Base-by-base conservation (phyloP, 2,329 filamentous ascomycete species). In the Sporothrix dimorphospora region DNA sequence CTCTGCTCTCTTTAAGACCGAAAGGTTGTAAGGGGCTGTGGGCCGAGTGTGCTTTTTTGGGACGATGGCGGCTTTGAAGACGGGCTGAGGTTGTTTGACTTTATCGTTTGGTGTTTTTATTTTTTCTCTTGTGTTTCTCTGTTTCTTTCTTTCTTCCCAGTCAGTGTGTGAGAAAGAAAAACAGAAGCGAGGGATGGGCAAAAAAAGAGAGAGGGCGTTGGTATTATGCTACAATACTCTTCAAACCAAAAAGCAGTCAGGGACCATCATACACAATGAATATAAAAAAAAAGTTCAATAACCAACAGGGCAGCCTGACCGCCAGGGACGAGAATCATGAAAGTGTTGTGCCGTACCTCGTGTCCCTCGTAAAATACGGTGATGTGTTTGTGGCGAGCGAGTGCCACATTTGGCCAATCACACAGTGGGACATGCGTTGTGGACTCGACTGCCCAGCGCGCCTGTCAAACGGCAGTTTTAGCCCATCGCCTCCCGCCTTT, bases 191-290 rank as follows among this genome's bases (percentile, higher is more conserved):
- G 47, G 49, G 55, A 70, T 67, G 65, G 55, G 38, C 61, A 66
- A 69, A 69, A 65, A 69, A 71, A 69, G 59, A 63, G 55, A 51
- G 66, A 69, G 70, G 72, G 72, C 72, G 72, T 73, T 73, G 72
- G 72, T 70, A 70, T 73, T 68, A 70, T 73, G 70, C 65, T 69
- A 65, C 72, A 69, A 73, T 71, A 71, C 65, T 59, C 69, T 51
- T 72, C 30, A 38, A 70, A 61, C 47, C 49, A 47, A 73, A 71
- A 71, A 73, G 72, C 70, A 71, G 72, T 73, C 72, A 72, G 70
- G 72, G 72, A 72, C 65, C 70, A 70, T 57, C 69, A 65, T 57
- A 70, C 40, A 71, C 59, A 66, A 71, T 70, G 34, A 69, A 69
- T 67, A 57, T 49, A 30, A 69, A 69, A 68, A 63, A 67, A 67